Conservation (phyloP, 176 grass and related monocot genomes). For the Oryza longistaminata region DNA sequence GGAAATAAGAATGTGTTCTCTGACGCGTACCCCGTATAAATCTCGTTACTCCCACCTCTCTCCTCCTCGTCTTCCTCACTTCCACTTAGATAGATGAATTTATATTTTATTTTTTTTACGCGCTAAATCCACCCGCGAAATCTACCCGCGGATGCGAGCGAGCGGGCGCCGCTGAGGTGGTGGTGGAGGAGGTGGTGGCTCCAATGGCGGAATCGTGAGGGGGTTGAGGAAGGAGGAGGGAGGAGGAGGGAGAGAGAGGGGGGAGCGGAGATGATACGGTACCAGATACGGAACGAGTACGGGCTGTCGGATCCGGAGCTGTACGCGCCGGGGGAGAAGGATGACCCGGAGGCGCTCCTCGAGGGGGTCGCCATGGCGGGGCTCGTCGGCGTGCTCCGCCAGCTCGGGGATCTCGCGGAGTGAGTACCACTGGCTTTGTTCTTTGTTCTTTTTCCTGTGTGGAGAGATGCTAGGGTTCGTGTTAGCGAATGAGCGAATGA, state of each 20-base stretch:
- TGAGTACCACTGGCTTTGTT: conserved; percentile 40
- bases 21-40: conserved; percentile 36
- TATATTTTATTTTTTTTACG: background rate
- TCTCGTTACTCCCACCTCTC: conserved; percentile 23
- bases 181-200: conserved; percentile 17
- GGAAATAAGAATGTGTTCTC: conserved; percentile 44
- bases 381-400: conserved; percentile 83
- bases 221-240: background rate
- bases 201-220: conserved; percentile 44
- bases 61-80: conserved; percentile 30
- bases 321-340: conserved; percentile 60
- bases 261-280: conserved; percentile 70
- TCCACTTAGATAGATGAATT: background rate
- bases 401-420: conserved; percentile 97
- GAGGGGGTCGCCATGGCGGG: conserved; percentile 97
- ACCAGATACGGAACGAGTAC: conserved; percentile 89
- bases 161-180: background rate
- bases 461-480: background rate
- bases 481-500: background rate
- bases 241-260: background rate
- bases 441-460: background rate
- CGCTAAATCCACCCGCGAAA: conserved; percentile 42
- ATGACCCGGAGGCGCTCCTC: conserved; percentile 94
- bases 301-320: conserved; percentile 76
- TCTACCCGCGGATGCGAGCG: background rate